Base-by-base conservation (phyloP, 2,329 filamentous ascomycete genomes). In the Penicillium occitanis region DNA sequence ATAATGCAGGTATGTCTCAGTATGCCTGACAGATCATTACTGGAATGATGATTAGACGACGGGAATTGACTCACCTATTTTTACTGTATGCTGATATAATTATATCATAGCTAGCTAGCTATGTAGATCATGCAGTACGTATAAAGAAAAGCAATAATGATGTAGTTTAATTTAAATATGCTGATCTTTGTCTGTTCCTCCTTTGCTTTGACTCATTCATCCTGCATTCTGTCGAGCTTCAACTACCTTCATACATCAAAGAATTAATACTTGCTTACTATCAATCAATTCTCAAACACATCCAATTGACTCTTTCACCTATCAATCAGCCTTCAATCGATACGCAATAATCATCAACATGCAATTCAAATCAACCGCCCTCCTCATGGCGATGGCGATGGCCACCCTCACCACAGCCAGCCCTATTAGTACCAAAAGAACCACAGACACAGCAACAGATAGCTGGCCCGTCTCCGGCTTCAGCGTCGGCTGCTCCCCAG, bases 401-500 rank as follows among this genome's bases (percentile, higher is more conserved):
- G 25, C 28, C 57, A 19, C 61, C 28, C 22, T 62, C 53, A 50
- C 50, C 46, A 14, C 65, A 22, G 60, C 65, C 19, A 37, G 44
- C 25, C 60, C 65, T 0, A 25, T 63, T 42, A 33, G 33, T 51
- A 33, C 42, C 51, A 51, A n/a, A 42, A 25, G 22, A 14, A 35
- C 37, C n/a, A 57, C 59, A 55, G 8, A 35, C 28, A 35, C 30
- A 28, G 30, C 22, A 42, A 40, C 19, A 35, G 50, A 61, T 35
- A 61, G 22, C 67, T 79, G 75, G 76, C 68, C 72, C 6, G 73
- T 74, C 33, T 70, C 74, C 55, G 66, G 73, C 64, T 78, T 77
- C 68, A 66, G 63, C 8, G 66, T 74, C 40, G 70, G 71, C 68
- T 76, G 76, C 69, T 75, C 76, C 3, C 72, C 73, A 1, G 75